Evolutionary conservation across 1,139 yeast species (phyloP).

Genomic region (Taphrina deformans): DNA sequence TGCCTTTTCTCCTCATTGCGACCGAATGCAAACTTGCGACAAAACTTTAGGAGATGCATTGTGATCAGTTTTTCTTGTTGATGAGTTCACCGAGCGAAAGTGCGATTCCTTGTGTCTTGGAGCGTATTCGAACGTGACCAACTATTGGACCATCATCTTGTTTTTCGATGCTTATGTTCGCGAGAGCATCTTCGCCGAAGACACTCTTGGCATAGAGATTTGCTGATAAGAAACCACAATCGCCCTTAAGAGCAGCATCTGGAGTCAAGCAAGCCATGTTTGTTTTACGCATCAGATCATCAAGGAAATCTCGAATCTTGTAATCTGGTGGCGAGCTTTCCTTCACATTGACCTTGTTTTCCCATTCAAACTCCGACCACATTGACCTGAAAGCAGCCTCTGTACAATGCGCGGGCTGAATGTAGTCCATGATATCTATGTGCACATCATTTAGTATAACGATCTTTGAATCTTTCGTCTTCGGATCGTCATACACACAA

Average conservation of each 20-base stretch:
- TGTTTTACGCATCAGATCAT: slow-evolving; percentile 74
- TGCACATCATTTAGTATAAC: slow-evolving; percentile 94
- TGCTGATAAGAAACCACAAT: slow-evolving; percentile 88
- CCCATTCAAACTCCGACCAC: slow-evolving; percentile 99
- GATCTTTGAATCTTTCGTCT: slow-evolving; percentile 83
- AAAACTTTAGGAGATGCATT: too few relatives aligned
- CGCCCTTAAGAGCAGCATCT: slow-evolving; percentile 60
- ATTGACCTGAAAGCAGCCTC: slow-evolving; percentile 90
- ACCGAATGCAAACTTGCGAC: too few relatives aligned
- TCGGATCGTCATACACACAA: slow-evolving; percentile 93
- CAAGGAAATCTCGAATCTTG: slow-evolving; percentile 73
- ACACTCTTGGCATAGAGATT: slow-evolving; percentile 89
- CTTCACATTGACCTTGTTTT: slow-evolving; percentile 90
- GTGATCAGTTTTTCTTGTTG: slow-evolving; percentile 5
- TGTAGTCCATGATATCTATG: slow-evolving; percentile 95
- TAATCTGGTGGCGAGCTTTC: slow-evolving; percentile 48
- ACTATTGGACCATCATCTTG: slow-evolving; percentile 68
- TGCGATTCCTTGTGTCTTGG: slow-evolving; percentile 97
- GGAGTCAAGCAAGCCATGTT: slow-evolving; percentile 94
- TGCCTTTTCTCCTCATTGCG: too few relatives aligned
- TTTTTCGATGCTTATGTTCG: slow-evolving; percentile 89
- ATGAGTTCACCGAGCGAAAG: slow-evolving; percentile 76
- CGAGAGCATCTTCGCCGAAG: slow-evolving; percentile 97
- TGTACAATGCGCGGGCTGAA: slow-evolving; percentile 86
- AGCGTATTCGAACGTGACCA: slow-evolving; percentile 95